Evolutionary conservation across 331 rosid genomes (phyloP), one percentile per base, ranked within the genome.

Genomic region (Acacia concinna): DNA sequence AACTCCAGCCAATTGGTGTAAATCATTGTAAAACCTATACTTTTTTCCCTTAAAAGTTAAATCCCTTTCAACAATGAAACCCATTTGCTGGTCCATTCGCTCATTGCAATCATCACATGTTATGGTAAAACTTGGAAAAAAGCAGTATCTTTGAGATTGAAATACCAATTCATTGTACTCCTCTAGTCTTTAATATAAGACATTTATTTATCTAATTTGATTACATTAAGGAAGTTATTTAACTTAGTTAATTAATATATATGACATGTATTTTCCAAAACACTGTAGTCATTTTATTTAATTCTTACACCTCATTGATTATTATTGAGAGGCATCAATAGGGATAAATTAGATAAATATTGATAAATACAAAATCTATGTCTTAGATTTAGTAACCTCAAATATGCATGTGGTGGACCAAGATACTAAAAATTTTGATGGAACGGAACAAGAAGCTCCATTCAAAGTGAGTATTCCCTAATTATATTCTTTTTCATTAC

Each of bases 391-490:
- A n/a, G n/a, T n/a, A n/a, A n/a, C n/a, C n/a, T n/a, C n/a, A n/a
- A n/a, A n/a, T n/a, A n/a, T n/a, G n/a, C n/a, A n/a, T n/a, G 79
- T 8, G 79, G 80, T 66, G 52, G 87, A 82, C 85, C 88, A 79
- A 75, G 88, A 80, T 71, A 30, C 76, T 59, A 11, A 56, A 44
- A 78, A 49, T 57, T n/a, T 81, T 92, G 85, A 51, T 84, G 81
- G 83, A 85, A 74, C 66, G 56, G 77, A 86, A 86, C 72, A 82
- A 74, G 81, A 86, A 85, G 77, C 92, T 94, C 43, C 83, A 5
- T 23, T 78, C 83, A 46, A 75, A 82, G 97, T 94, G 81, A 89
- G 97, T 79, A 67, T 27, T 72, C 41, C 68, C 52, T 71, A 21
- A 64, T 63, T 69, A 74, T 54, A 23, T 10, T n/a, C n/a, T n/a